Base-by-base conservation (phyloP, 2,329 filamentous ascomycete genomes). In the Talaromyces verruculosus region DNA sequence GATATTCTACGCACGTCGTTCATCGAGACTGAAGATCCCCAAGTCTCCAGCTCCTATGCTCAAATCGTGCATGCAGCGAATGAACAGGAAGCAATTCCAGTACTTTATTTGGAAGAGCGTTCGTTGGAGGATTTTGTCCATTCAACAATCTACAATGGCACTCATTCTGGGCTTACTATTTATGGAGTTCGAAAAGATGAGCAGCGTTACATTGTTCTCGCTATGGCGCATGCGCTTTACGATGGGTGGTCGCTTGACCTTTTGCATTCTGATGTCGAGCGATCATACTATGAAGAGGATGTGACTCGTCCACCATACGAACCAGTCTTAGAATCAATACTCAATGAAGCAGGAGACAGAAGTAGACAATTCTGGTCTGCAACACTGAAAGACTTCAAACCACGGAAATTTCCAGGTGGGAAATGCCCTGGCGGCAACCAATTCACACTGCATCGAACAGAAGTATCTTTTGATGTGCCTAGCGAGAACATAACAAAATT, bases 181-280 rank as follows among this genome's bases (percentile, higher is more conserved):
- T 77, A 76, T 2, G 61, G 82, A 3, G 69, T 82, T 22, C 68
- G 74, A 17, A 72, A 77, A 22, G 64, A 72, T 0, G 61, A 68
- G 5, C 73, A 77, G 17, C 73, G 63, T 2, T 84, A 83, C 65
- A 71, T 87, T n/a, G 66, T 86, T 4, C 75, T 97, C 0, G 93
- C 92, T 0, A 88, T 97, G 45, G 85, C 93, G 0, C 93, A 97
- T 77, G 92, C 93, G 1, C 82, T 97, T 22, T 97, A 97, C 70
- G 93, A 97, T 73, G 93, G 93, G 0, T 93, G 89, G 86, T 96
- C 93, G 2, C 84, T 97, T 13, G 82, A 83, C 3, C 79, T 96
- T 17, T 77, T 97, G 1, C 92, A 95, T 71, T 81, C 84, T 51
- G 88, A 95, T 71, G 84, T 97, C 0, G 77, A 83, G 17, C 80